Conservation (phyloP, 257 asterid genomes). For the Phtheirospermum japonicum region DNA sequence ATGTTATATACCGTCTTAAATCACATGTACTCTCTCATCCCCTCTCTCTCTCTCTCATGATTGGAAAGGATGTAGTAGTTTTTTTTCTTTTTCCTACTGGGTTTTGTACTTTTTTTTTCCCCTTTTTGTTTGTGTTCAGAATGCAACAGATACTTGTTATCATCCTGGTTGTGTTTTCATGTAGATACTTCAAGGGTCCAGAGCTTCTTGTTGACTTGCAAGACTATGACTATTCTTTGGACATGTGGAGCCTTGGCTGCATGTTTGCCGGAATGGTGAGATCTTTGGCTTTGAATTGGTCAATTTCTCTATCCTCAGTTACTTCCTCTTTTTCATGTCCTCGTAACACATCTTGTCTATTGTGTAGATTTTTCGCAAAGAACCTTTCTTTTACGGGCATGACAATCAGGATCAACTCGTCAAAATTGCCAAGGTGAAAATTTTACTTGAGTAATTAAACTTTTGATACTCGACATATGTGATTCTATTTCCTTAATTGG, state of each 20-base stretch:
- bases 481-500: not conserved
- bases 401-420: slow-evolving; percentile 98
- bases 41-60: too few relatives aligned
- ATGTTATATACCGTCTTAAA: slow-evolving; percentile 2
- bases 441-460: not conserved
- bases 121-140: not conserved
- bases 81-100: not conserved
- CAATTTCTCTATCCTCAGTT: not conserved
- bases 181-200: slow-evolving; percentile 58
- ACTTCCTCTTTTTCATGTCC: not conserved
- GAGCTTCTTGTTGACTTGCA: slow-evolving; percentile 69
- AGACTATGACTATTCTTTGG: slow-evolving; percentile 74
- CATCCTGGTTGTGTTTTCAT: not conserved
- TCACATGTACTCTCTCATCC: not conserved
- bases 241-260: slow-evolving; percentile 80
- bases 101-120: too few relatives aligned
- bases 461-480: slow-evolving; percentile 8
- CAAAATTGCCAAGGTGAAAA: slow-evolving; percentile 80
- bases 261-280: slow-evolving; percentile 99
- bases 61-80: too few relatives aligned
- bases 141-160: not conserved
- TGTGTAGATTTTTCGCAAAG: slow-evolving; percentile 86
- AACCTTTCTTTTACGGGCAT: slow-evolving; percentile 96
- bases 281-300: slow-evolving; percentile 1
- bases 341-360: not conserved